Conservation (phyloP, 2,329 filamentous ascomycete genomes). For the Calonectria hongkongensis region DNA sequence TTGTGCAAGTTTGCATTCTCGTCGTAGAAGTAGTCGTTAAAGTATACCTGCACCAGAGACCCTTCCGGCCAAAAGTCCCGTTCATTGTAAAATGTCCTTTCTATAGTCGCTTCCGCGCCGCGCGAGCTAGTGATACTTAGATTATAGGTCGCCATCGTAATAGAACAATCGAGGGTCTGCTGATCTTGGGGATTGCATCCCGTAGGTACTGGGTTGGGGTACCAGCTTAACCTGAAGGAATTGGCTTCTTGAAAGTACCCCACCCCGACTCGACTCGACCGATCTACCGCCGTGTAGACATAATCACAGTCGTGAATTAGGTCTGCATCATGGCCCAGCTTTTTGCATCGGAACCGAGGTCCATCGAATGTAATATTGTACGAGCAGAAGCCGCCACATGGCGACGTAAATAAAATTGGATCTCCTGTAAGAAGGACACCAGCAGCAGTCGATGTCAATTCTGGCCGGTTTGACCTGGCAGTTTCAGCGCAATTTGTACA, state of each 20-base stretch:
- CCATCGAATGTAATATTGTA: slow-evolving; percentile 5
- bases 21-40: background rate
- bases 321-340: background rate
- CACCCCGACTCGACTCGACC: too few relatives aligned
- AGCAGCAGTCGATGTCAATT: background rate
- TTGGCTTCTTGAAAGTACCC: background rate
- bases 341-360: background rate
- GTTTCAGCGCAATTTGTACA: background rate
- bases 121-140: background rate
- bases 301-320: background rate
- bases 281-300: background rate
- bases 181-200: background rate
- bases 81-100: background rate
- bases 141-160: background rate
- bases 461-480: background rate
- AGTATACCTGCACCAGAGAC: background rate
- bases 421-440: background rate
- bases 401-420: background rate
- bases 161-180: background rate
- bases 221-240: background rate
- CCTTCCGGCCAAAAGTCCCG: background rate
- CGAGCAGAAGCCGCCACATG: background rate
- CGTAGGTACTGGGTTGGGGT: background rate
- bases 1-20: background rate
- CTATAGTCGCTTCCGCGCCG: background rate